Evolutionary conservation across 1,284 basidiomycete genomes (phyloP).

Genomic region (Cutaneotrichosporon cutaneum): DNA sequence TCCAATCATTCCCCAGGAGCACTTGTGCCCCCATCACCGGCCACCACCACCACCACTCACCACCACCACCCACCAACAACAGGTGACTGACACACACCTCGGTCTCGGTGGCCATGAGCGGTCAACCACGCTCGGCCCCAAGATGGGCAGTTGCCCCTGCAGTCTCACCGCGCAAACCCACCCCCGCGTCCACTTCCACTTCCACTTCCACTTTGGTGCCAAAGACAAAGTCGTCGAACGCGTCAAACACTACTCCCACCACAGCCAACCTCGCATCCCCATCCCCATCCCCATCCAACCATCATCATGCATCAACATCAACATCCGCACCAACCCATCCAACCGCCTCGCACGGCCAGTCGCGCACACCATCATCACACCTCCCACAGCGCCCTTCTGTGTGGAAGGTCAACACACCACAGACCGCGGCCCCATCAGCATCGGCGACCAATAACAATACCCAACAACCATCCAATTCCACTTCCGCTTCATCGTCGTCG

Average conservation of each 20-base stretch:
- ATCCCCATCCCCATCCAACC: not conserved
- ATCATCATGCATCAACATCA: no score
- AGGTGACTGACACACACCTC: not conserved
- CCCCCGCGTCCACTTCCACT: not conserved
- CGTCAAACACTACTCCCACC: not conserved
- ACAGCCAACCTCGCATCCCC: not conserved
- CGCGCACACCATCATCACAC: no score
- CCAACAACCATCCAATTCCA: not conserved
- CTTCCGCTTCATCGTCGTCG: not conserved
- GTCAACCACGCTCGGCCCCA: slow-evolving; percentile 3
- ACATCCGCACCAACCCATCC: no score
- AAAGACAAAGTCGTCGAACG: not conserved
- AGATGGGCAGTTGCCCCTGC: slow-evolving; percentile 9
- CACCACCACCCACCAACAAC: not conserved
- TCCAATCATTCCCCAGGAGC: no score
- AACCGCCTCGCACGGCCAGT: no score
- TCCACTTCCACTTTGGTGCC: not conserved
- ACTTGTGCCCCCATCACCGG: no score
- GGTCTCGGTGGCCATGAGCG: not conserved
- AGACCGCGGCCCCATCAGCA: no score
- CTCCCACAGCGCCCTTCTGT: no score
- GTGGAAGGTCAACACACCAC: not conserved
- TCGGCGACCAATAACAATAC: not conserved
- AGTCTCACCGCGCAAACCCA: not conserved
- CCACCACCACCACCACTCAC: not conserved